Base-by-base conservation (phyloP, 768 basidiomycete genomes). In the Leucosporidium yakuticum region DNA sequence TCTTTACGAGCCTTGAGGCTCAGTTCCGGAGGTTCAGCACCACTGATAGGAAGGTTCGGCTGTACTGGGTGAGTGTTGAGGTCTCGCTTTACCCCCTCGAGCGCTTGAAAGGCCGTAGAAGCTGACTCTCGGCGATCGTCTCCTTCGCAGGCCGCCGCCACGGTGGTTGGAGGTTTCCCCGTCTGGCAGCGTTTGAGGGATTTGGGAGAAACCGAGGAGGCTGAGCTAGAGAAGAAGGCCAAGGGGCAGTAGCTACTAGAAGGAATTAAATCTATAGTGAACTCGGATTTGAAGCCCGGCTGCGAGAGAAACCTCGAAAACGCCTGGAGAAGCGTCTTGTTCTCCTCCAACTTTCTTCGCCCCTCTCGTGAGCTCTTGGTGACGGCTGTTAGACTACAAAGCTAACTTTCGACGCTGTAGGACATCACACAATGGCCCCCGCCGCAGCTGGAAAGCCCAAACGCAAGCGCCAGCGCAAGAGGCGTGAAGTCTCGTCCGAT, bases 401-500 rank as follows among this genome's bases (percentile, higher is more conserved):
- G 14, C 39, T 44, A 44, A 44, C 14, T 2, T 15, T 9, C 17
- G 14, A 15, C 6, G 8, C 39, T 44, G 14, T 15, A 44, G 39
- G 11, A 8, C 39, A 11, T 48, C 39, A 27, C 39, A 19, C 36
- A 21, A 72, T 72, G 71, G 71, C 71, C 2, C 64, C 71, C 20
- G 54, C 68, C 20, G 68, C 64, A 9, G 62, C 59, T 31, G 58
- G 71, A 14, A 68, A 68, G 4, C 71, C 71, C 23, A 69, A 69
- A 48, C 67, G 71, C n/a, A 72, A 72, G 57, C 67, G 71, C n/a
- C 67, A 69, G 31, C 71, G 71, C 64, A 53, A 65, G 25, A n/a
- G 68, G 7, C 62, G 63, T 32, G 60, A 64, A n/a, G 49, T 25
- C 53, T 36, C 50, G 29, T 50, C 48, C 29, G 54, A 55, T 47